Percentiles rank a stretch among this genome's conserved stretches.
These are phyloP conservation scores for Apophysomyces trapeziformis DNA, from an alignment of 371 early-diverging fungal genomes.

Conservation along the genomic window DNA sequence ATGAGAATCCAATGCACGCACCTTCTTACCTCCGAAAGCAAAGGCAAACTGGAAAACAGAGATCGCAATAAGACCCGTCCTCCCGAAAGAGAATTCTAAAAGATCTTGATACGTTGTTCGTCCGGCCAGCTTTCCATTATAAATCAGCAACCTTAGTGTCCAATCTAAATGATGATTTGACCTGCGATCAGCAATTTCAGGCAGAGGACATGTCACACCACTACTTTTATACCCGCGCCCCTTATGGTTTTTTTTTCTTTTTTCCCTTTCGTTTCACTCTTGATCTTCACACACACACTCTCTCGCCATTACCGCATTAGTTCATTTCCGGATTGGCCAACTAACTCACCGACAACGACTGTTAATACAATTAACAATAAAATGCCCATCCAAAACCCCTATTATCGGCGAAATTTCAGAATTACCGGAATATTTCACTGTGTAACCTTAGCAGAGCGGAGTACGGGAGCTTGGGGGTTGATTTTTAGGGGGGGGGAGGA, in stretches of 20 bases:
- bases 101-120: constrained; percentile 78
- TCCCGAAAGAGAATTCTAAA: constrained; percentile 76
- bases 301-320: constrained; percentile 3
- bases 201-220: background rate
- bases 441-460: background rate
- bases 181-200: background rate
- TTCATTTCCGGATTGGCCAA: constrained; percentile 4
- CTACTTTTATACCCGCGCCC: background rate
- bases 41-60: constrained; percentile 82
- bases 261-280: background rate
- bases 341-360: constrained; percentile 60
- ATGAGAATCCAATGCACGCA: background rate
- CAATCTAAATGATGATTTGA: constrained; percentile 54
- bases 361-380: constrained; percentile 67
- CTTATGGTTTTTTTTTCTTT: background rate
- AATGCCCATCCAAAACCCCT: constrained; percentile 69
- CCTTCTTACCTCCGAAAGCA: constrained; percentile 76
- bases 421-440: constrained; percentile 6
- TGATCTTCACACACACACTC: background rate
- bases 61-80: constrained; percentile 67
- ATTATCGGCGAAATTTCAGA: constrained; percentile 10
- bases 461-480: background rate
- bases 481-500: background rate
- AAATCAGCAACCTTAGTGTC: constrained; percentile 75
- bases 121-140: constrained; percentile 72